Conservation (phyloP, 768 basidiomycete species). For the Lactarius vividus region DNA sequence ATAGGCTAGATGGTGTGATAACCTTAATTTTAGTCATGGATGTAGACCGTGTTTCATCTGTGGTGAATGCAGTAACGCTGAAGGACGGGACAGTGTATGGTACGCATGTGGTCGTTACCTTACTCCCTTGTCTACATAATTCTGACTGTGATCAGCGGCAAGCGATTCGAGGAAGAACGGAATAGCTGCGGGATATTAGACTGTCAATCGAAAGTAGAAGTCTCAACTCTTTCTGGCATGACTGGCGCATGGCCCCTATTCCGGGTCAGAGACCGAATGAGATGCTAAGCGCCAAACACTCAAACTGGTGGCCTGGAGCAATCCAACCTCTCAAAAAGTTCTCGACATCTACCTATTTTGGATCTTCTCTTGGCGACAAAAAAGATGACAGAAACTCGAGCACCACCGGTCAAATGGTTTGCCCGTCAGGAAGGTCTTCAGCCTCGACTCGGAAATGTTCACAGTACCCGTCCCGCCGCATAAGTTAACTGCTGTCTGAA, state of each 20-base stretch:
- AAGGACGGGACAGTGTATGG: conserved; percentile 60
- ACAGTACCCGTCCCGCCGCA: no score
- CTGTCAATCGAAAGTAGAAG: background rate
- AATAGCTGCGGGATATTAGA: conserved; percentile 81
- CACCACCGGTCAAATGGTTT: background rate
- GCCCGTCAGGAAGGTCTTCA: no score
- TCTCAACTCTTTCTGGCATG: background rate
- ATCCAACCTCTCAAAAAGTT: background rate
- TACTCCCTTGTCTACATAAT: background rate
- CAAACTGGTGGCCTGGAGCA: background rate
- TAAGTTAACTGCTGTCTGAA: no score
- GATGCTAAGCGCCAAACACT: background rate
- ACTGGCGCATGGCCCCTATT: background rate
- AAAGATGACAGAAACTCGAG: background rate
- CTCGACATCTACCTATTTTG: background rate
- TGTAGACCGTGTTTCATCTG: conserved; percentile 69
- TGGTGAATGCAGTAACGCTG: conserved; percentile 64
- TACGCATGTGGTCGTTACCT: conserved; percentile 36
- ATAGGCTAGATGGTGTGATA: background rate
- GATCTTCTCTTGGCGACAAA: background rate
- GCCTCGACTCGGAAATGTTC: no score
- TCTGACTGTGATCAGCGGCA: conserved; percentile 50
- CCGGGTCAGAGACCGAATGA: background rate
- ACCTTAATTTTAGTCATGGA: conserved; percentile 47
- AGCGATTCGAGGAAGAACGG: conserved; percentile 93